phyloP scores from a whole-genome alignment of 352 stramenopile genomes.

The Globisporangium okanoganense region DNA sequence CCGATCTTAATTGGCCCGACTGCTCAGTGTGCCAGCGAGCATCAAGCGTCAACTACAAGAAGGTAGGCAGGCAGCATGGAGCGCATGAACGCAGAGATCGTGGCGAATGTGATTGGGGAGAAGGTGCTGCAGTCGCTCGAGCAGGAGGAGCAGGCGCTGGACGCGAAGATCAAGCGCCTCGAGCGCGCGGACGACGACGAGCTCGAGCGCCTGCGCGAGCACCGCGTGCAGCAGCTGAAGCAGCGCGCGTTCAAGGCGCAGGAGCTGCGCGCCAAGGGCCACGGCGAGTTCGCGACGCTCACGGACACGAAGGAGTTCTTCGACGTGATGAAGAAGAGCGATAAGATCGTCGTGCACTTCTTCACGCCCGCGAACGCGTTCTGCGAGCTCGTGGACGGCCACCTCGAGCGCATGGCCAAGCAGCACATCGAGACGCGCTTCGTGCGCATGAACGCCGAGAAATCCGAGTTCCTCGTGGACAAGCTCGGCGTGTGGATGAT shows the following conservation, averaged over 20 bases:
- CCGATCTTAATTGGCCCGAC: conserved; percentile 4
- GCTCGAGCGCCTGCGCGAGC: conserved; percentile 83
- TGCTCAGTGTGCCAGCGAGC: not conserved
- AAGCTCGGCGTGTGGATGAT: conserved; percentile 96
- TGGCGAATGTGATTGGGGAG: conserved; percentile 80
- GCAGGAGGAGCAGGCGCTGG: conserved; percentile 78
- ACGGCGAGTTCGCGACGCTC: conserved; percentile 89
- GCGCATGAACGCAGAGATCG: conserved; percentile 63
- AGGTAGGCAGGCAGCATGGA: conserved; percentile 29
- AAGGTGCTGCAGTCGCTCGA: conserved; percentile 87
- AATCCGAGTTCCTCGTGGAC: conserved; percentile 95
- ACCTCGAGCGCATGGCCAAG: conserved; percentile 87
- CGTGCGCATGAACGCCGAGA: conserved; percentile 95
- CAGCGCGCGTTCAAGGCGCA: conserved; percentile 61
- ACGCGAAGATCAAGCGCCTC: conserved; percentile 81
- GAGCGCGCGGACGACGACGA: conserved; percentile 87
- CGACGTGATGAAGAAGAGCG: conserved; percentile 89
- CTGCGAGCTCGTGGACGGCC: conserved; percentile 93
- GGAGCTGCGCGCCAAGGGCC: conserved; percentile 70
- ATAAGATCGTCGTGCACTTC: conserved; percentile 94
- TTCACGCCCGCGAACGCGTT: conserved; percentile 91
- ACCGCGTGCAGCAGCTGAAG: conserved; percentile 75
- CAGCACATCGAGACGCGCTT: conserved; percentile 95
- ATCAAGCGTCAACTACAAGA: not conserved
- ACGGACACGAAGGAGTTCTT: conserved; percentile 95